Conservation (phyloP, 83 land plant genomes). For the Larix sibirica region DNA sequence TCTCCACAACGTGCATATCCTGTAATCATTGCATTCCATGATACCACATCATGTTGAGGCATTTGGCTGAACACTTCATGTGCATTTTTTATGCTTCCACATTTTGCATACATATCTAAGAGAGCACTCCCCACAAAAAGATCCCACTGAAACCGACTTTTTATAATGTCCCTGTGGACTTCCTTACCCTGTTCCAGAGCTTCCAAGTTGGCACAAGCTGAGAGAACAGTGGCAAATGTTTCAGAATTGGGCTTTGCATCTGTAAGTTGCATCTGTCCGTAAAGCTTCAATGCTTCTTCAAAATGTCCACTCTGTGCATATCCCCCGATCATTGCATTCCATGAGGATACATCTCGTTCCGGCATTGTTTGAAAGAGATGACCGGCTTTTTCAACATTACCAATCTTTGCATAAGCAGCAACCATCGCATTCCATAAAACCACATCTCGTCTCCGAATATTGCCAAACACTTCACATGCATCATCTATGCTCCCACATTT, state of each 20-base stretch:
- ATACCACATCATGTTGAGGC: conserved; percentile 12
- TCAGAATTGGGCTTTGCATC: background rate
- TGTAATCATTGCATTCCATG: conserved; percentile 22
- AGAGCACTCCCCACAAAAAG: background rate
- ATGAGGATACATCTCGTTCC: background rate
- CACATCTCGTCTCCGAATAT: background rate
- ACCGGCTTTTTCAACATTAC: background rate
- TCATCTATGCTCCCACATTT: conserved; percentile 1
- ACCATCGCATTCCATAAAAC: conserved; percentile 26
- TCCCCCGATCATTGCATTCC: conserved; percentile 8
- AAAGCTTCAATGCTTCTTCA: background rate
- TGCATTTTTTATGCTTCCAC: conserved; percentile 6
- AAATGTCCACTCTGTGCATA: background rate
- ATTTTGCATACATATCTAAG: background rate
- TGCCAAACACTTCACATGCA: background rate
- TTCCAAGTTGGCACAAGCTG: background rate
- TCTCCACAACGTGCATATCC: conserved; percentile 24
- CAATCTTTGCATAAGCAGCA: background rate
- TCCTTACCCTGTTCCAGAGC: background rate
- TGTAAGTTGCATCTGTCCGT: background rate
- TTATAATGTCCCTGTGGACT: background rate
- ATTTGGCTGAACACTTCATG: conserved; percentile 13
- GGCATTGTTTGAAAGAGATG: background rate
- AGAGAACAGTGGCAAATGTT: background rate
- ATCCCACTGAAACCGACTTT: background rate